Conservation (phyloP, 163 green algal genomes). For the Scenedesmus sp. region DNA sequence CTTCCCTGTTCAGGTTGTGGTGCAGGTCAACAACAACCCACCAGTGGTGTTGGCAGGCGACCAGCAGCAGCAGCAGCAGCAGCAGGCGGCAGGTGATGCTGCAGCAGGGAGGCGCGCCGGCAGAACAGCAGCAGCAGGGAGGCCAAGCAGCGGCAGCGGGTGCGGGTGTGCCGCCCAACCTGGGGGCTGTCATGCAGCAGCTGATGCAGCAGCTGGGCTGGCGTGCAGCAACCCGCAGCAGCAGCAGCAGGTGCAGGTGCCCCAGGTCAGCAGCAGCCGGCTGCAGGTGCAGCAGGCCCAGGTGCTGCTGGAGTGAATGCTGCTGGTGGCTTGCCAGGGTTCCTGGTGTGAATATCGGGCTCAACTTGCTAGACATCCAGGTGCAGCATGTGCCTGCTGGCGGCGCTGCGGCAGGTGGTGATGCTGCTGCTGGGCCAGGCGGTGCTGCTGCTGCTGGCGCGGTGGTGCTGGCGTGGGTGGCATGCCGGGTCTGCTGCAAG, state of each 20-base stretch:
- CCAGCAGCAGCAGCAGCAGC: slow-evolving; percentile 30
- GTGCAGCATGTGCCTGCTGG: slow-evolving; percentile 9
- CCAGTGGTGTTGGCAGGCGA: background rate
- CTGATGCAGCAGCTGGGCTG: slow-evolving; percentile 23
- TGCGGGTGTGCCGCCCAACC: background rate
- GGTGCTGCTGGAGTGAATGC: background rate
- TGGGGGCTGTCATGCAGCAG: slow-evolving; percentile 21
- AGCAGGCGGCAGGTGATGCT: slow-evolving; percentile 11
- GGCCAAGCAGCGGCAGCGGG: background rate
- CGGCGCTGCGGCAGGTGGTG: background rate
- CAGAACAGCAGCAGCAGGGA: background rate
- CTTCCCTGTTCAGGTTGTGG: background rate
- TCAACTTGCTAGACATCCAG: slow-evolving; percentile 8
- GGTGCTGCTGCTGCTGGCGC: background rate
- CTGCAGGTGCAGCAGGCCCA: background rate
- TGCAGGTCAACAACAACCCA: background rate
- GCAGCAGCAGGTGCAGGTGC: slow-evolving; percentile 11
- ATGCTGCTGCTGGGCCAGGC: background rate
- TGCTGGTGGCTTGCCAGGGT: too few relatives aligned
- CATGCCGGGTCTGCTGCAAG: background rate
- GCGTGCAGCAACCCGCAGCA: background rate
- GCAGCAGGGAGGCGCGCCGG: background rate
- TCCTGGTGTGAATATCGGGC: slow-evolving; percentile 18
- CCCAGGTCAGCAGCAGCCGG: background rate
- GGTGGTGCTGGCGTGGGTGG: background rate